A percentile compares a stretch with the other conserved stretches of the same genome.
phyloP scores from a whole-genome alignment of 192 early-diverging fungal species.

The Coemansia sp. region DNA sequence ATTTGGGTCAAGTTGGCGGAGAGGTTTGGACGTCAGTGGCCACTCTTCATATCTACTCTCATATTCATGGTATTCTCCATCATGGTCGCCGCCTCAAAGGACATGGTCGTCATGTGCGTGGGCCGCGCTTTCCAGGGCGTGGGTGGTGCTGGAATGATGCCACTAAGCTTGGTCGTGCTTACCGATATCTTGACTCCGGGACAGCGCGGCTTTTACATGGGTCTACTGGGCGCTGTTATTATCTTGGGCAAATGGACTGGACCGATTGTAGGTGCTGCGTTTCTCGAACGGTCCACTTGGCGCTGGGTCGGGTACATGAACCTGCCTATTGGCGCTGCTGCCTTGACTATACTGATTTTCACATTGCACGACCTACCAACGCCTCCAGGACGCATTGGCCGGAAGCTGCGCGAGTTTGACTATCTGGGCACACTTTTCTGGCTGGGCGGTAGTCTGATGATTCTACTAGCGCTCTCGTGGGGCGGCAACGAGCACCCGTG shows the following conservation, averaged over 20 bases:
- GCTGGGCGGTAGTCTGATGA: slow-evolving; percentile 56
- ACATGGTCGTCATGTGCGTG: slow-evolving; percentile 59
- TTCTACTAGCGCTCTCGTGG: slow-evolving; percentile 60
- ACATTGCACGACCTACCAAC: slow-evolving; percentile 61
- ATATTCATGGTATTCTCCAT: slow-evolving; percentile 56
- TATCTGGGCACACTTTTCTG: slow-evolving; percentile 59
- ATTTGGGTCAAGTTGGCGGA: slow-evolving; percentile 86
- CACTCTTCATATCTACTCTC: slow-evolving; percentile 39
- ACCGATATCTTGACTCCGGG: slow-evolving; percentile 70
- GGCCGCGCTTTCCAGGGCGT: slow-evolving; percentile 73
- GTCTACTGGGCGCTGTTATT: slow-evolving; percentile 64
- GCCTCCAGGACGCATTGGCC: slow-evolving; percentile 26
- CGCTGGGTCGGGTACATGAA: slow-evolving; percentile 82
- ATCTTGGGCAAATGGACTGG: slow-evolving; percentile 66
- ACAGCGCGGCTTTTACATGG: slow-evolving; percentile 73
- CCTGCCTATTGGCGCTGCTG: slow-evolving; percentile 64
- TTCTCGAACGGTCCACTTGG: slow-evolving; percentile 63
- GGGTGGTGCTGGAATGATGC: slow-evolving; percentile 68
- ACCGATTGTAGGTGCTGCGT: slow-evolving; percentile 68
- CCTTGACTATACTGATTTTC: slow-evolving; percentile 57
- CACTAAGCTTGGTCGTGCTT: slow-evolving; percentile 70
- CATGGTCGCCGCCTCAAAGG: slow-evolving; percentile 45
- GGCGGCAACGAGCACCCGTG: slow-evolving; percentile 65
- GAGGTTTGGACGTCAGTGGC: slow-evolving; percentile 60
- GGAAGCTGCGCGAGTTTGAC: slow-evolving; percentile 59